Evolutionary conservation across 2,329 filamentous ascomycete species (phyloP).

Genomic region (Pestalotiopsis sp.): DNA sequence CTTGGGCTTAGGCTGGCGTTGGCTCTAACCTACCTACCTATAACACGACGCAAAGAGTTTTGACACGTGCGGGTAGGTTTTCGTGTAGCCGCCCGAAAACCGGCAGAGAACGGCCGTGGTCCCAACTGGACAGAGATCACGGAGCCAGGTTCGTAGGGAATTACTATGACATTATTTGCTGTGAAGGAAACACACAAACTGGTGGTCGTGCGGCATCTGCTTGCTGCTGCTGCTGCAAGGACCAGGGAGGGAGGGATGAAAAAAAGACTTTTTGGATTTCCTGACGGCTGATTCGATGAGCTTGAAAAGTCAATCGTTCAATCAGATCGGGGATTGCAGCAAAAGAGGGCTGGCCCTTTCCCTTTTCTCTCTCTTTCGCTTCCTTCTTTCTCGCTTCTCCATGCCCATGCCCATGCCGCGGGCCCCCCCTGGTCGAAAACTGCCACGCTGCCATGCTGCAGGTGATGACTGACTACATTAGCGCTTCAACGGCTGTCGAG

Average conservation of each 20-base stretch:
- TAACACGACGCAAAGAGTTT: not conserved
- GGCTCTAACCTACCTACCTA: not conserved
- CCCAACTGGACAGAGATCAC: too few relatives aligned
- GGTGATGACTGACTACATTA: not conserved
- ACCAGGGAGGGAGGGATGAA: not conserved
- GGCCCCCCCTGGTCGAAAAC: not conserved
- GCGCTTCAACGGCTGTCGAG: conserved; percentile 7
- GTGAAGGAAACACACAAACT: not conserved
- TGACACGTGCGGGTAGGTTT: not conserved
- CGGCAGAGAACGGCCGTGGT: not conserved
- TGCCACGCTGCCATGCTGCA: conserved; percentile 6
- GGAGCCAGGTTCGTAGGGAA: too few relatives aligned
- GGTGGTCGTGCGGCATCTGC: not conserved
- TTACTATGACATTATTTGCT: not conserved
- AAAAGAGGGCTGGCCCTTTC: not conserved
- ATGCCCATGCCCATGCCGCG: not conserved
- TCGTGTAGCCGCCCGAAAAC: not conserved
- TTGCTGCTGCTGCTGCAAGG: not conserved
- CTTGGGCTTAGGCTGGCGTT: not conserved
- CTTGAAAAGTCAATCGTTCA: conserved; percentile 5
- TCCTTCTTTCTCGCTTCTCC: not conserved
- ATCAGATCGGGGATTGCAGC: not conserved
- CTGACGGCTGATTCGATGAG: not conserved
- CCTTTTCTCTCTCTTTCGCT: not conserved
- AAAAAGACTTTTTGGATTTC: not conserved